Evolutionary conservation across 78 protist genomes (phyloP).

Genomic region (Tieghemostelium lacteum): DNA sequence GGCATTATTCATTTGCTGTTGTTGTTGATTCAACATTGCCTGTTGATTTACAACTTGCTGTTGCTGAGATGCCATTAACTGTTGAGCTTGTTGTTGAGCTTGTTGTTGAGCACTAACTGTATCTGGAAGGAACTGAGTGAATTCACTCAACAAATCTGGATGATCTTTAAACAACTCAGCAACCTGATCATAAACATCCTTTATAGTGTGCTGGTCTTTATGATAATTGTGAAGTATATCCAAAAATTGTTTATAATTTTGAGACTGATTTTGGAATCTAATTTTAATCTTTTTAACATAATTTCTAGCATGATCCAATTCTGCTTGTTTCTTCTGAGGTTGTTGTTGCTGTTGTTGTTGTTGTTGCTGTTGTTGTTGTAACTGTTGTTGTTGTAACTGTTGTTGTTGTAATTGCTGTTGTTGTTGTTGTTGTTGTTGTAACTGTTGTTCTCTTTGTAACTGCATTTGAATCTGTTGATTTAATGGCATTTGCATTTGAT

Average conservation of each 20-base stretch:
- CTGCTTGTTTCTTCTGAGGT: conserved; percentile 68
- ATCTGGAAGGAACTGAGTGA: conserved; percentile 95
- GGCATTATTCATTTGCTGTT: too few relatives aligned
- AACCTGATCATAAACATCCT: conserved; percentile 90
- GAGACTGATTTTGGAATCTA: conserved; percentile 91
- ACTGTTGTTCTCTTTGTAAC: conserved; percentile 1
- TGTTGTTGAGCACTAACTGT: conserved; percentile 26
- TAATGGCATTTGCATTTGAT: neutral
- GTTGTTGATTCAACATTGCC: neutral
- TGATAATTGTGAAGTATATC: conserved; percentile 95
- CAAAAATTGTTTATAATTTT: conserved; percentile 91
- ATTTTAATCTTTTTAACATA: conserved; percentile 90
- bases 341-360: conserved; percentile 7
- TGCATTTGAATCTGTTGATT: conserved; percentile 20
- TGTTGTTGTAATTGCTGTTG: conserved; percentile 18
- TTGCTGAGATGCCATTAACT: neutral
- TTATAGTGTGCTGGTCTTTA: conserved; percentile 83
- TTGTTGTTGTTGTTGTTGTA: conserved; percentile 13
- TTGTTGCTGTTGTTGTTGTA: neutral
- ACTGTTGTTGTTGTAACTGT: neutral
- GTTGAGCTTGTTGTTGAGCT: conserved; percentile 22
- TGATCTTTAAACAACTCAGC: conserved; percentile 88
- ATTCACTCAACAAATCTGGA: conserved; percentile 94
- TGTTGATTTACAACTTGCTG: too few relatives aligned
- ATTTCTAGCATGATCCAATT: conserved; percentile 88